Percentiles rank a stretch among this genome's conserved stretches.
These are phyloP conservation scores for Microthyrium microscopicum DNA, from an alignment of 2,329 filamentous ascomycete species.

Conservation along the genomic window DNA sequence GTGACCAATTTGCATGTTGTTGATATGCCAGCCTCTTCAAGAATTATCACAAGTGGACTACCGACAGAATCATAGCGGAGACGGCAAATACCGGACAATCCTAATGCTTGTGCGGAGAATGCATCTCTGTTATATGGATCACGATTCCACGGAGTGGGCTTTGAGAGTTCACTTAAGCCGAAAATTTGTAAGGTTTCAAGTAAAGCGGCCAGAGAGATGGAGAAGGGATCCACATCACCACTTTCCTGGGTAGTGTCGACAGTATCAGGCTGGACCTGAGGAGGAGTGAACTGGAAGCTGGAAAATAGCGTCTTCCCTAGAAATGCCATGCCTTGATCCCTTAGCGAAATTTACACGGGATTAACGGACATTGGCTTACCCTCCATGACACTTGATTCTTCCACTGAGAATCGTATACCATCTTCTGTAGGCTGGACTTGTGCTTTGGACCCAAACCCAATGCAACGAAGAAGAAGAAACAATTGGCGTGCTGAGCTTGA, in stretches of 20 bases:
- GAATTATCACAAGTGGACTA: slow-evolving; percentile 63
- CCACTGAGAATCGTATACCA: slow-evolving; percentile 73
- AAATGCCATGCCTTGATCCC: slow-evolving; percentile 50
- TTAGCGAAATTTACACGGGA: background rate
- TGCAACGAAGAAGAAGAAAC: slow-evolving; percentile 46
- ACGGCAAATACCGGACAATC: slow-evolving; percentile 72
- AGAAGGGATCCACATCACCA: slow-evolving; percentile 29
- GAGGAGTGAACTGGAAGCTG: slow-evolving; percentile 52
- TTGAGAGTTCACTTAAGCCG: slow-evolving; percentile 40
- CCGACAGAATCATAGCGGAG: slow-evolving; percentile 62
- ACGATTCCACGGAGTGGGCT: slow-evolving; percentile 9
- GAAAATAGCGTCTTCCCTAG: slow-evolving; percentile 82
- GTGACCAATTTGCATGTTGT: slow-evolving; percentile 84
- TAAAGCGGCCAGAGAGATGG: slow-evolving; percentile 70
- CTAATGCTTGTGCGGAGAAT: slow-evolving; percentile 68
- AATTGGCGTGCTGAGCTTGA: slow-evolving; percentile 64
- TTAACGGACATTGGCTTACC: slow-evolving; percentile 31
- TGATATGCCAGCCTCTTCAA: slow-evolving; percentile 72
- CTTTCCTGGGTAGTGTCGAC: slow-evolving; percentile 17
- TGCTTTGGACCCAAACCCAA: slow-evolving; percentile 41
- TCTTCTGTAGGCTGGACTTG: slow-evolving; percentile 67
- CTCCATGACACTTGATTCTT: slow-evolving; percentile 84
- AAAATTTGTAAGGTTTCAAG: slow-evolving; percentile 95
- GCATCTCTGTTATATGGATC: slow-evolving; percentile 36
- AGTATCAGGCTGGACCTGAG: slow-evolving; percentile 21